phyloP scores from a whole-genome alignment of 1,139 yeast species.

The Candida freyschussii region DNA sequence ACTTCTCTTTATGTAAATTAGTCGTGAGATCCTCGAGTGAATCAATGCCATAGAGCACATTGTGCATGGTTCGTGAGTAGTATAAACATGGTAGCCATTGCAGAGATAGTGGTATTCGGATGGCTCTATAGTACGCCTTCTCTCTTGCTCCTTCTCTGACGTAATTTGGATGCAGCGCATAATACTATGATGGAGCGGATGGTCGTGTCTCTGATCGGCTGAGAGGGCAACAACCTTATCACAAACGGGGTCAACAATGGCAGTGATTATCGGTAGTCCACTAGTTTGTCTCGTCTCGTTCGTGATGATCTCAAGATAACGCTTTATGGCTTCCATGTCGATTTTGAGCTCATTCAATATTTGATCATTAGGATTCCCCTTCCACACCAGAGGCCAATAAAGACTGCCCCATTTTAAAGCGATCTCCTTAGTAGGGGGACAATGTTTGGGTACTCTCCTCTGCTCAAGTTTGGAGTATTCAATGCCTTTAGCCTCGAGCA shows the following conservation, averaged over 20 bases:
- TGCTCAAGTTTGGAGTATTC: slow-evolving; percentile 26
- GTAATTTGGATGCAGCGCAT: slow-evolving; percentile 59
- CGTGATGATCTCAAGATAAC: slow-evolving; percentile 35
- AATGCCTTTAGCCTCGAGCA: slow-evolving; percentile 19
- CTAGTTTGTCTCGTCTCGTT: slow-evolving; percentile 24
- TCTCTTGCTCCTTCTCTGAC: slow-evolving; percentile 17
- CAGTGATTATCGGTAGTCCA: slow-evolving; percentile 37
- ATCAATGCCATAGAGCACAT: slow-evolving; percentile 97
- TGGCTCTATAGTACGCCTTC: slow-evolving; percentile 12
- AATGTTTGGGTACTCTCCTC: slow-evolving; percentile 42
- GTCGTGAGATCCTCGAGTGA: slow-evolving; percentile 75
- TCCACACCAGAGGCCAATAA: slow-evolving; percentile 91
- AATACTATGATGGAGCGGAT: slow-evolving; percentile 66
- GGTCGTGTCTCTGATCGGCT: slow-evolving; percentile 35
- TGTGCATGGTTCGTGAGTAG: slow-evolving; percentile 93
- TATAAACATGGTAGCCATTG: slow-evolving; percentile 68
- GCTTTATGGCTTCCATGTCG: slow-evolving; percentile 40
- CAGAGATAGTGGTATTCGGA: slow-evolving; percentile 54
- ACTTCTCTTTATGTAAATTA: slow-evolving; percentile 54
- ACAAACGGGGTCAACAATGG: slow-evolving; percentile 44
- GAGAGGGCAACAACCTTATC: slow-evolving; percentile 34
- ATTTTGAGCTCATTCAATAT: slow-evolving; percentile 49
- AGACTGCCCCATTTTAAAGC: slow-evolving; percentile 56
- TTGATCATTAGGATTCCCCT: slow-evolving; percentile 84
- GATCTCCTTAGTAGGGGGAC: slow-evolving; percentile 62